A percentile compares a stretch with the other conserved stretches of the same genome.
Evolutionary conservation across 805 yeast species (phyloP).

Genomic region (Cyberlindnera suaveolens): DNA sequence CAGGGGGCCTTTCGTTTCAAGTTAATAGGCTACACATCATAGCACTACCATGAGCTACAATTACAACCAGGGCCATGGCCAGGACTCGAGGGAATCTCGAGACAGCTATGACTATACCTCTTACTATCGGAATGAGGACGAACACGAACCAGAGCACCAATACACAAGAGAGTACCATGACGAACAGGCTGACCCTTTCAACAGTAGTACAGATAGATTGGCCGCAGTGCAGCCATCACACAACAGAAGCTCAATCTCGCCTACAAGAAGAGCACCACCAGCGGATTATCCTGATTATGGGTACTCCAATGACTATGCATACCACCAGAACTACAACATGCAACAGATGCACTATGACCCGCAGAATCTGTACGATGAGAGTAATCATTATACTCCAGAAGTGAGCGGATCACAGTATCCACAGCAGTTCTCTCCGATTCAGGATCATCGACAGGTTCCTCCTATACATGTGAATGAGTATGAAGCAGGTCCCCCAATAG

Average conservation of each 20-base stretch:
- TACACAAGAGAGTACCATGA: constrained; percentile 6
- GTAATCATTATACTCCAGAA: too few species aligned
- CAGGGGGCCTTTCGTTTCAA: too few species aligned
- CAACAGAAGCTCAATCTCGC: constrained; percentile 8
- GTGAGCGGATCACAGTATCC: constrained; percentile 4
- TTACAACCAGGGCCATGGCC: constrained; percentile 2
- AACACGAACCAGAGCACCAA: neutral
- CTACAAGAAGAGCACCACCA: constrained; percentile 11
- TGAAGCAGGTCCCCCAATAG: neutral
- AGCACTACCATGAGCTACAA: constrained; percentile 9
- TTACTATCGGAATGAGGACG: too few species aligned
- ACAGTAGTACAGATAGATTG: constrained; percentile 10
- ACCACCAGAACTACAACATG: constrained; percentile 2
- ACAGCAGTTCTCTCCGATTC: constrained; percentile 22
- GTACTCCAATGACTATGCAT: neutral
- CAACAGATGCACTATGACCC: constrained; percentile 3
- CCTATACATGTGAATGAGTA: constrained; percentile 9
- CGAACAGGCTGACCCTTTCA: constrained; percentile 12
- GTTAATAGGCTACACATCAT: too few species aligned
- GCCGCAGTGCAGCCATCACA: constrained; percentile 13
- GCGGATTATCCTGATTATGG: neutral
- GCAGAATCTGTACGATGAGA: neutral
- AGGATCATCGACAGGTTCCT: constrained; percentile 15
- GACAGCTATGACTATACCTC: constrained; percentile 3
- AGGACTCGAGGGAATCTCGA: constrained; percentile 1